Evolutionary conservation across 2,329 filamentous ascomycete species (phyloP).

Genomic region (Aureobasidium uvarum): DNA sequence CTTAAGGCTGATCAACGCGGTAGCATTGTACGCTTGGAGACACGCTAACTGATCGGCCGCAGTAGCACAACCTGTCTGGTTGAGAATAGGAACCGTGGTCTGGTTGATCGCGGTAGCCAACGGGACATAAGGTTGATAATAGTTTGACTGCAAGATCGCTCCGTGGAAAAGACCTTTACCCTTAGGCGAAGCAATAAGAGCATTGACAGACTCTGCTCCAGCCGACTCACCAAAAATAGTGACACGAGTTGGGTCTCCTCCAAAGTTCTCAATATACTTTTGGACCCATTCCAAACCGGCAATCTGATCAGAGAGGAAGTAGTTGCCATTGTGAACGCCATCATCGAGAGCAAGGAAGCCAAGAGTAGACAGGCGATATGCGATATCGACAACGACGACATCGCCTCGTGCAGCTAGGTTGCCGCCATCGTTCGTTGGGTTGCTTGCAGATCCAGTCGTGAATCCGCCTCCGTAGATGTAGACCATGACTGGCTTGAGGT

Average conservation of each 20-base stretch:
- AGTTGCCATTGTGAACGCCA: slow-evolving; percentile 51
- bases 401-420: slow-evolving; percentile 50
- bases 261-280: slow-evolving; percentile 27
- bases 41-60: slow-evolving; percentile 31
- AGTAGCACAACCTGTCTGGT: slow-evolving; percentile 32
- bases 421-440: slow-evolving; percentile 48
- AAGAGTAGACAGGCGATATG: slow-evolving; percentile 44
- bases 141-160: slow-evolving; percentile 43
- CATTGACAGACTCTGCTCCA: slow-evolving; percentile 45
- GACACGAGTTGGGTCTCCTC: slow-evolving; percentile 28
- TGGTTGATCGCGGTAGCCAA: slow-evolving; percentile 26
- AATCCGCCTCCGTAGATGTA: slow-evolving; percentile 41
- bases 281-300: slow-evolving; percentile 45
- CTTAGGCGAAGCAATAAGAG: slow-evolving; percentile 46
- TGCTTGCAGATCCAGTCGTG: slow-evolving; percentile 44
- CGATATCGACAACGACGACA: slow-evolving; percentile 46
- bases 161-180: slow-evolving; percentile 50
- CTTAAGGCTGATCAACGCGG: slow-evolving; percentile 18
- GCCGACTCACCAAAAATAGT: slow-evolving; percentile 32
- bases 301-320: slow-evolving; percentile 52
- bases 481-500: slow-evolving; percentile 49
- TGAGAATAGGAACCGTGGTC: slow-evolving; percentile 30
- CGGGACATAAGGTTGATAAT: slow-evolving; percentile 28
- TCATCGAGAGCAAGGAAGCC: slow-evolving; percentile 42
- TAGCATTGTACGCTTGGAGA: slow-evolving; percentile 31